Evolutionary conservation across 176 grass and related monocot species (phyloP).

Genomic region (Triticum dicoccoides): DNA sequence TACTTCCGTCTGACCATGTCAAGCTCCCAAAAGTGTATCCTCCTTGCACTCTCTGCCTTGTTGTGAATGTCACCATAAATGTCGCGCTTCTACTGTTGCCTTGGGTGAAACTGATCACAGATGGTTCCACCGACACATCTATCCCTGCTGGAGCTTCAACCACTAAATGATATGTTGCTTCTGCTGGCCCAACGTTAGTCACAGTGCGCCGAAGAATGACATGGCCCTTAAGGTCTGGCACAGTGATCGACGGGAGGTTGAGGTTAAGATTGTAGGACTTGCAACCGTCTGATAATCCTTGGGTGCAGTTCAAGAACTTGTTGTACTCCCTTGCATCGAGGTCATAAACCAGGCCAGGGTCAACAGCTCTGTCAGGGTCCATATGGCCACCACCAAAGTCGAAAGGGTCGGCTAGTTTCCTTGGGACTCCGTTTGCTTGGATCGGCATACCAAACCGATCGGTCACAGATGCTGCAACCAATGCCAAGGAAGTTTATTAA

Average conservation of each 20-base stretch:
- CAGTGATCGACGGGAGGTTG: too few relatives aligned
- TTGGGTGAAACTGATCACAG: neutral
- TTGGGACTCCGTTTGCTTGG: neutral
- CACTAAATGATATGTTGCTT: neutral
- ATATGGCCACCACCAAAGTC: too few relatives aligned
- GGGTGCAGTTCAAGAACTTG: too few relatives aligned
- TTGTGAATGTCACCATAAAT: neutral
- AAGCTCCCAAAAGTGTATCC: too few relatives aligned
- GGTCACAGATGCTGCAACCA: neutral
- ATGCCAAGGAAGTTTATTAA: neutral
- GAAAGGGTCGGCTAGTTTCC: too few relatives aligned
- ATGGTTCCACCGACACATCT: neutral
- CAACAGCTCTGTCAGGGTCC: too few relatives aligned
- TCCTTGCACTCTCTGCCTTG: neutral
- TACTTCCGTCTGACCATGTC: too few relatives aligned
- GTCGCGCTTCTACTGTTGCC: neutral
- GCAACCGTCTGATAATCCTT: neutral
- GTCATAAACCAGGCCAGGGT: too few relatives aligned
- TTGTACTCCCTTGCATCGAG: too few relatives aligned
- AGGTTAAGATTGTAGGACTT: too few relatives aligned
- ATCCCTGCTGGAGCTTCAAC: neutral
- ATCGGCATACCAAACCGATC: too few relatives aligned
- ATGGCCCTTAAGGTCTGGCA: neutral
- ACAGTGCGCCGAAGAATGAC: slow-evolving; percentile 4
- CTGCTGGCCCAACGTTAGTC: slow-evolving; percentile 6